Base-by-base conservation (phyloP, 108 stramenopile genomes). In the Fragilariopsis cylindrus region DNA sequence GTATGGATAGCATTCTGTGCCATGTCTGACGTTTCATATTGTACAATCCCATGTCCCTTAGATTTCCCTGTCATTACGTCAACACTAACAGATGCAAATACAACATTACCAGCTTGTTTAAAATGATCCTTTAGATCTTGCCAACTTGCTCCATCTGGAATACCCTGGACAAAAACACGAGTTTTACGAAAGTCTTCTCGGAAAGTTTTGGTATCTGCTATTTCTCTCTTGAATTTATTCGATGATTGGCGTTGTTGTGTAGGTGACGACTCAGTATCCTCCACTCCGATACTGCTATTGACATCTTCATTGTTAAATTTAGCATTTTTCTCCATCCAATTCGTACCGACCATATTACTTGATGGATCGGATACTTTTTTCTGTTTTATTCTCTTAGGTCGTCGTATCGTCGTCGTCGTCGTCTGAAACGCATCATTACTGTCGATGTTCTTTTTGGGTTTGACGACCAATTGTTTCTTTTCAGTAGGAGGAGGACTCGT, bases 51-150 rank as follows among this genome's bases (percentile, higher is more conserved):
- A 70, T 84, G 85, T 15, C 85, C 87, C 77, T 92, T 92, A 11
- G 88, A 84, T 69, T 79, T 70, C 15, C 93, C 90, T 11, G 88
- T 92, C 11, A 44, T 71, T 3, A 48, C 54, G 70, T 95, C 90
- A 48, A 84, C 72, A 66, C 86, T 87, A 18, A 95, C 80, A 16
- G 89, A 89, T n/a, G 93, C 90, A 79, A 88, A 92, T 4, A 90
- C 90, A 66, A 94, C 93, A 12, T 89, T 80, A 49, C 93, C 90
- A 8, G 87, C 88, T 8, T 76, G 43, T 39, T 78, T 71, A 60
- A 94, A 94, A 71, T 94, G 93, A 78, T 94, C 91, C 79, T 94
- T 92, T 76, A 93, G 76, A 67, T 89, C 89, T 82, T 94, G 82
- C 93, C 93, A 94, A 21, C 77, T 74, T 5, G 81, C 81, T 53